Evolutionary conservation across 441 rosid species (phyloP), one percentile per base, ranked within the genome.

Genomic region (Eutrema salsugineum): DNA sequence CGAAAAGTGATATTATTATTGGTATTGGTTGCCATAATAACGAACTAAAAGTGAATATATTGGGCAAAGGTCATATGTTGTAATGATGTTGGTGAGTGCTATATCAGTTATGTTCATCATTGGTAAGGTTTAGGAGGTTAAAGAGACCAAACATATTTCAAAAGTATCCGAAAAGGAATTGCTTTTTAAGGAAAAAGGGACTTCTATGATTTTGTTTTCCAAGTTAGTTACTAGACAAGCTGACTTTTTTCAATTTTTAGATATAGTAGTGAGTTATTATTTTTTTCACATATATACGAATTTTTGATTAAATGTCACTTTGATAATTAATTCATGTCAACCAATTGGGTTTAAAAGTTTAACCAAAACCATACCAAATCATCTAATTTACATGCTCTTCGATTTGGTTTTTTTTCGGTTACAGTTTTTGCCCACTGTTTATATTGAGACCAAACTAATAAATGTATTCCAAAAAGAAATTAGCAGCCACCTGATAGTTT

Each of bases 51-150:
- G 70, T 46, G 39, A 68, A 69, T 35, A 22, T 28, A 63, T 33
- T 55, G 44, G 65, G 70, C 46, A 69, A 54, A 69, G 20, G 70
- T 75, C 75, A 30, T 68, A 55, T 54, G 59, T 68, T 36, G 79
- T 75, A 75, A 75, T 75, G 75, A 75, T 75, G 54, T 47, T 54
- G 10, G 48, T 63, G 32, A 69, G 75, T 69, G 51, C 28, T 62
- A 32, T 55, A 38, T 68, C 70, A 55, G 70, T 63, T 62, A 19
- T 42, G 50, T 75, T 60, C 78, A 75, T 75, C 78, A 75, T 75
- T 75, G 55, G 49, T 61, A 42, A 74, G 51, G 60, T 39, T 51
- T 56, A 42, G 16, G 33, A 66, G 68, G 68, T 60, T 67, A 50
- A 68, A 73, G 53, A 53, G 68, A 75, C 64, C 44, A 53, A 68